Percentiles rank a stretch among this genome's conserved stretches.
These are phyloP conservation scores for Amylocarpus encephaloides DNA, from an alignment of 2,329 filamentous ascomycete genomes.

Conservation along the genomic window DNA sequence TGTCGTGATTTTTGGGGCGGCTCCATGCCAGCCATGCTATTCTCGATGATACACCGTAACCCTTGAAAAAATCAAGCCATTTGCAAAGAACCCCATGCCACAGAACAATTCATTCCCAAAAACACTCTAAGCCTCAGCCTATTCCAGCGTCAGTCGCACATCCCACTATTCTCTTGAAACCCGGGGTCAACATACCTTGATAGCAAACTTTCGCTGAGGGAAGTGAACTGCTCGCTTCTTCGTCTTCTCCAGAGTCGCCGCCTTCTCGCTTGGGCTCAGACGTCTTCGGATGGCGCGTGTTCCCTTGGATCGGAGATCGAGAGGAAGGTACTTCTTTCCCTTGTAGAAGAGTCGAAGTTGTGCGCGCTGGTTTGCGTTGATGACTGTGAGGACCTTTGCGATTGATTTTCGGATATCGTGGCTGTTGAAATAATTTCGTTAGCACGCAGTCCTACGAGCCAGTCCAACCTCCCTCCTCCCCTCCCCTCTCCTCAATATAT, in stretches of 20 bases:
- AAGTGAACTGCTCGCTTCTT: constrained; percentile 96
- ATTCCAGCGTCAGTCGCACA: constrained; percentile 13
- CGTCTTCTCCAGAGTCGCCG: constrained; percentile 81
- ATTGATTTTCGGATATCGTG: constrained; percentile 99
- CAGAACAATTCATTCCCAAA: constrained; percentile 21
- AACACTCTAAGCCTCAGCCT: constrained; percentile 29
- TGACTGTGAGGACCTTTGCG: constrained; percentile 96
- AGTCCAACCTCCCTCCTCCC: background rate
- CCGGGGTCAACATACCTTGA: constrained; percentile 59
- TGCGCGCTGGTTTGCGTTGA: constrained; percentile 98
- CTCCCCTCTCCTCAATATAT: too few relatives aligned
- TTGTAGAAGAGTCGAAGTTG: constrained; percentile 99
- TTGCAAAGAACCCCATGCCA: constrained; percentile 26
- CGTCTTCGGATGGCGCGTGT: constrained; percentile 96
- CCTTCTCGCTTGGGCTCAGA: constrained; percentile 85
- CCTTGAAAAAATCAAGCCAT: constrained; percentile 23
- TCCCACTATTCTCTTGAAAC: background rate
- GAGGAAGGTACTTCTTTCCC: constrained; percentile 98
- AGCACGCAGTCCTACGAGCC: background rate
- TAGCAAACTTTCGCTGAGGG: constrained; percentile 96
- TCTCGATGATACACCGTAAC: constrained; percentile 27
- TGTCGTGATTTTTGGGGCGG: constrained; percentile 29
- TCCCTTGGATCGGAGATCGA: constrained; percentile 97
- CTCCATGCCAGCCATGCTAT: constrained; percentile 31
- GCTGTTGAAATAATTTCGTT: constrained; percentile 42